Percentiles rank a stretch among this genome's conserved stretches.
These are phyloP conservation scores for Colletotrichum orbiculare DNA, from an alignment of 2,329 filamentous ascomycete genomes.

Conservation along the genomic window DNA sequence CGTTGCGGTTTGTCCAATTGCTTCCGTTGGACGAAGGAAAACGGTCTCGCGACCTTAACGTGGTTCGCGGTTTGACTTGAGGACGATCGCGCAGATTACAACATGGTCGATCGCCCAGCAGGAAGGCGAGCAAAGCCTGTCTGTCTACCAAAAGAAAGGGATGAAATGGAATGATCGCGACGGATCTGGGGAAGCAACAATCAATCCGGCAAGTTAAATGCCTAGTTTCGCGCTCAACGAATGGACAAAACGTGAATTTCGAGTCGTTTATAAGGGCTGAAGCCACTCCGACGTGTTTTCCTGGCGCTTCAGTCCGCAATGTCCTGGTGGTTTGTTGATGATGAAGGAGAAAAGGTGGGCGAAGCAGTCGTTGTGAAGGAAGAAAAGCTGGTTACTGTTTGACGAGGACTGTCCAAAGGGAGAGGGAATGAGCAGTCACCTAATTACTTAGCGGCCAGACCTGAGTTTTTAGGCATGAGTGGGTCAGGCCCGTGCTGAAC, in stretches of 20 bases:
- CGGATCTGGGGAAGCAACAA: slow-evolving; percentile 16
- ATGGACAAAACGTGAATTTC: slow-evolving; percentile 9
- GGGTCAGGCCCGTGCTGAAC: slow-evolving; percentile 16
- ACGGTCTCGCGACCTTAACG: slow-evolving; percentile 31
- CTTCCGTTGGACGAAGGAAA: slow-evolving; percentile 9
- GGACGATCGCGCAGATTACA: slow-evolving; percentile 32
- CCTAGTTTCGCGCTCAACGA: slow-evolving; percentile 21
- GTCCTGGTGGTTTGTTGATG: slow-evolving; percentile 29
- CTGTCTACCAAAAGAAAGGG: slow-evolving; percentile 33
- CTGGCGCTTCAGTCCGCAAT: slow-evolving; percentile 29
- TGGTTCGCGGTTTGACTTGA: slow-evolving; percentile 34
- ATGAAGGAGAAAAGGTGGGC: slow-evolving; percentile 34
- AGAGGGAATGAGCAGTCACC: slow-evolving; percentile 3
- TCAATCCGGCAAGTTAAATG: slow-evolving; percentile 33
- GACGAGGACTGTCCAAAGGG: slow-evolving; percentile 31
- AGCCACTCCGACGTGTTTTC: slow-evolving; percentile 31
- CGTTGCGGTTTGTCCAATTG: slow-evolving; percentile 17
- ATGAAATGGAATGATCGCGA: slow-evolving; percentile 29
- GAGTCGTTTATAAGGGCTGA: slow-evolving; percentile 15
- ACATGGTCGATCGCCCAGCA: slow-evolving; percentile 28
- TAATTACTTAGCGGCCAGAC: slow-evolving; percentile 30
- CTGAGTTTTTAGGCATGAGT: slow-evolving; percentile 23
- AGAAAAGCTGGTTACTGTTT: slow-evolving; percentile 42
- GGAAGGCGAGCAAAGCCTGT: slow-evolving; percentile 13
- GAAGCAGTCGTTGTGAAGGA: slow-evolving; percentile 32